Evolutionary conservation across 2,329 filamentous ascomycete species (phyloP).

Genomic region (Trichoderma atroviride): DNA sequence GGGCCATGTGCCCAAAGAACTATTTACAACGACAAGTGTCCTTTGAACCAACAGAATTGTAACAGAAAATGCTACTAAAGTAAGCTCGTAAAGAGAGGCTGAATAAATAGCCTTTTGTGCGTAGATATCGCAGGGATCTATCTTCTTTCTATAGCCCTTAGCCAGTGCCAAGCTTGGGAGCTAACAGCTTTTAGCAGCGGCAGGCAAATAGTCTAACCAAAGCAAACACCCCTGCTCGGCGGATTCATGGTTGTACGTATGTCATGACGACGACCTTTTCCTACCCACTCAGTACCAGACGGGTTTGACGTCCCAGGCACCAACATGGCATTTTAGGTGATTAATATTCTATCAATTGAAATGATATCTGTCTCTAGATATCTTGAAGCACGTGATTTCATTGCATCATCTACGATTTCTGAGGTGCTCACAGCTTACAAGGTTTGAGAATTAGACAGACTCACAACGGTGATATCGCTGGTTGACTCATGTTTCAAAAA

Average conservation of each 20-base stretch:
- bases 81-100: background rate
- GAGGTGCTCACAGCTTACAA: background rate
- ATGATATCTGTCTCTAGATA: background rate
- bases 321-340: background rate
- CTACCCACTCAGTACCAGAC: background rate
- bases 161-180: background rate
- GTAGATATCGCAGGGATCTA: background rate
- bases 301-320: background rate
- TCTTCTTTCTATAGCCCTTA: background rate
- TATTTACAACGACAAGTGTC: background rate
- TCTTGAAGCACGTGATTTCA: background rate
- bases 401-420: background rate
- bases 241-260: background rate
- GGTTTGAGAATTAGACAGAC: background rate
- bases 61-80: background rate
- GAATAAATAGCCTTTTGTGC: background rate
- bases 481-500: background rate
- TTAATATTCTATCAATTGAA: background rate
- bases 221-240: background rate
- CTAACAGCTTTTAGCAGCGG: background rate
- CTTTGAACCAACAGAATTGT: background rate
- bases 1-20: conserved; percentile 50
- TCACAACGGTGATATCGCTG: background rate
- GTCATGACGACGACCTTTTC: conserved; percentile 7
- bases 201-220: background rate